A percentile compares a stretch with the other conserved stretches of the same genome.
These are phyloP conservation scores for Corylus avellana DNA, from an alignment of 306 rosid species.

Conservation along the genomic window DNA sequence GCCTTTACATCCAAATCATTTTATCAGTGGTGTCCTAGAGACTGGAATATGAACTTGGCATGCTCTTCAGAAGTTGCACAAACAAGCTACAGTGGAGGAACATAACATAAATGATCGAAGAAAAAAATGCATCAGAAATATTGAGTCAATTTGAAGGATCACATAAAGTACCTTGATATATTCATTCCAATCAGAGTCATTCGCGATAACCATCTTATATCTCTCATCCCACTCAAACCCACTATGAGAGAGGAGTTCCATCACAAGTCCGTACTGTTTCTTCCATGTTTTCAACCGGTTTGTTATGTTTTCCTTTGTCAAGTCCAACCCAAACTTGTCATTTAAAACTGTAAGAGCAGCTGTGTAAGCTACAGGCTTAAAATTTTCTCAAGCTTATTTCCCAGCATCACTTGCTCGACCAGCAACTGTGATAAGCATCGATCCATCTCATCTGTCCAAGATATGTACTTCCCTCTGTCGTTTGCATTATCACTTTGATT, in stretches of 20 bases:
- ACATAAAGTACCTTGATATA: slow-evolving; percentile 41
- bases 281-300: slow-evolving; percentile 50
- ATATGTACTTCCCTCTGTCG: slow-evolving; percentile 26
- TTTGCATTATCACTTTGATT: slow-evolving; percentile 22
- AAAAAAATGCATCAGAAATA: neutral
- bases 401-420: slow-evolving; percentile 50
- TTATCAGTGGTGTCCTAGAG: too few relatives aligned
- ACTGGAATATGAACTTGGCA: too few relatives aligned
- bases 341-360: slow-evolving; percentile 13
- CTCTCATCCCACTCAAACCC: slow-evolving; percentile 55
- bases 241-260: slow-evolving; percentile 46
- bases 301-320: slow-evolving; percentile 23
- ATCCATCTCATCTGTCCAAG: slow-evolving; percentile 65
- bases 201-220: slow-evolving; percentile 46
- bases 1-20: too few relatives aligned
- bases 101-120: neutral
- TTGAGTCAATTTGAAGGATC: slow-evolving; percentile 11
- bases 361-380: slow-evolving; percentile 47
- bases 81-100: neutral
- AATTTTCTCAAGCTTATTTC: slow-evolving; percentile 53
- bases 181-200: slow-evolving; percentile 51
- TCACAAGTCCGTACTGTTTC: slow-evolving; percentile 46
- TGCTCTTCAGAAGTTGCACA: neutral
- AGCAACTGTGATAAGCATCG: slow-evolving; percentile 47
- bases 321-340: slow-evolving; percentile 48